A percentile compares a stretch with the other conserved stretches of the same genome.
Conservation (phyloP, 805 yeast genomes). For the Zygosaccharomyces siamensis region DNA sequence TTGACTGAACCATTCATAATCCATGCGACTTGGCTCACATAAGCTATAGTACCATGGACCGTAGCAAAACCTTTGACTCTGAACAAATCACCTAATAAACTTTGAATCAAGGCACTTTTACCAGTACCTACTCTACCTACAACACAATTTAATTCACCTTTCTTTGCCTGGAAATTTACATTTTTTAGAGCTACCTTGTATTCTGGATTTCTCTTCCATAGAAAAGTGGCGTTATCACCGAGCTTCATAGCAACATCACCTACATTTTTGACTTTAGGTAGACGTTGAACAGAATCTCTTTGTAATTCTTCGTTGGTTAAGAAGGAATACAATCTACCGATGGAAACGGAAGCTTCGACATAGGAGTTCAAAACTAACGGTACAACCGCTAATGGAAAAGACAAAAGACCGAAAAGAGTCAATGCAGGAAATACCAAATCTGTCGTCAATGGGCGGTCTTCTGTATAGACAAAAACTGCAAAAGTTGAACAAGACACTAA, state of each 20-base stretch:
- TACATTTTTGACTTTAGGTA: constrained; percentile 40
- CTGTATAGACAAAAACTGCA: constrained; percentile 64
- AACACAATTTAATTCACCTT: constrained; percentile 77
- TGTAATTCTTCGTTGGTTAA: constrained; percentile 77
- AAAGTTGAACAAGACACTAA: constrained; percentile 87
- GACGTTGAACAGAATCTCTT: constrained; percentile 54
- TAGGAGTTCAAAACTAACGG: constrained; percentile 85
- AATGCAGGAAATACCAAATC: constrained; percentile 91
- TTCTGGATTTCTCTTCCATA: constrained; percentile 71
- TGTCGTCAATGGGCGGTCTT: constrained; percentile 66
- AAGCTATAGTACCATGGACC: constrained; percentile 76
- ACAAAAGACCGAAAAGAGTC: constrained; percentile 77
- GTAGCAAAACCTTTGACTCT: constrained; percentile 67
- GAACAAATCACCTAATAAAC: constrained; percentile 77
- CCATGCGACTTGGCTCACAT: constrained; percentile 94
- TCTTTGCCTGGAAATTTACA: constrained; percentile 57
- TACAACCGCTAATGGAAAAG: constrained; percentile 87
- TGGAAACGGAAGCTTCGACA: constrained; percentile 85
- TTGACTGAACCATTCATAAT: constrained; percentile 90
- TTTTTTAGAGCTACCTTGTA: constrained; percentile 63
- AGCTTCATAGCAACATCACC: constrained; percentile 69
- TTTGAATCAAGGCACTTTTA: constrained; percentile 75
- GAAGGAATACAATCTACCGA: constrained; percentile 68
- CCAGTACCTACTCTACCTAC: constrained; percentile 92
- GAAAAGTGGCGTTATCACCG: constrained; percentile 58